Conservation (phyloP, 2,329 filamentous ascomycete genomes). For the Colletotrichum tropicale region DNA sequence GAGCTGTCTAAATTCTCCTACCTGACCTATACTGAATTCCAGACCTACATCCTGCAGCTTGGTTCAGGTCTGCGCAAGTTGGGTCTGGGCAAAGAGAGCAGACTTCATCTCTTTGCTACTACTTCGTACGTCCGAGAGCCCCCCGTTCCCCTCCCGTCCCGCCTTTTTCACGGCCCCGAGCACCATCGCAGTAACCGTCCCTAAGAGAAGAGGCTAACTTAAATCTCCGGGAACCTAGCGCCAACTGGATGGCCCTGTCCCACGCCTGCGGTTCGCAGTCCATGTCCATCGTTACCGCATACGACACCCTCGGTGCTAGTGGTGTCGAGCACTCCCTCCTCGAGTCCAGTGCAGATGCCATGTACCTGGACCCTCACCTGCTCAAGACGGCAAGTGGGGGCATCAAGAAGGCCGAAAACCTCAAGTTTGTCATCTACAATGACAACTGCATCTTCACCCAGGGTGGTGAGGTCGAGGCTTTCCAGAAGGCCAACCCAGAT, state of each 20-base stretch:
- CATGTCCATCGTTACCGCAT: constrained; percentile 90
- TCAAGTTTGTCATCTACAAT: constrained; percentile 69
- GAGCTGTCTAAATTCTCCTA: constrained; percentile 81
- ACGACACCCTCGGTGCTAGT: constrained; percentile 87
- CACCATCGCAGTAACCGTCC: neutral
- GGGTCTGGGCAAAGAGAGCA: constrained; percentile 36
- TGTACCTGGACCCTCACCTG: constrained; percentile 87
- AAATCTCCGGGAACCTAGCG: constrained; percentile 46
- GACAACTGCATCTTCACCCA: constrained; percentile 57
- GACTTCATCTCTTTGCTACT: constrained; percentile 80
- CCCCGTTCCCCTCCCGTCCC: neutral
- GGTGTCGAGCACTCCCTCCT: constrained; percentile 86
- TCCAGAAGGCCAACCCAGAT: constrained; percentile 60
- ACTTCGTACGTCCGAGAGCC: constrained; percentile 63
- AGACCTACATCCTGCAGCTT: constrained; percentile 69
- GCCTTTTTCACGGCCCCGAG: neutral
- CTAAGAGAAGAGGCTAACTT: neutral
- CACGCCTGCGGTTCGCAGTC: constrained; percentile 83
- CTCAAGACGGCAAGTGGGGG: constrained; percentile 63
- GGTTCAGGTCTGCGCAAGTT: constrained; percentile 78
- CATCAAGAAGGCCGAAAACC: constrained; percentile 59
- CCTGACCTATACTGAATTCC: constrained; percentile 80
- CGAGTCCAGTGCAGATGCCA: constrained; percentile 79
- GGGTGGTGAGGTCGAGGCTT: constrained; percentile 55
- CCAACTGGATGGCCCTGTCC: constrained; percentile 83